These are phyloP conservation scores for Agaricus sinodeliciosus DNA, from an alignment of 768 basidiomycete species.

Conservation along the genomic window DNA sequence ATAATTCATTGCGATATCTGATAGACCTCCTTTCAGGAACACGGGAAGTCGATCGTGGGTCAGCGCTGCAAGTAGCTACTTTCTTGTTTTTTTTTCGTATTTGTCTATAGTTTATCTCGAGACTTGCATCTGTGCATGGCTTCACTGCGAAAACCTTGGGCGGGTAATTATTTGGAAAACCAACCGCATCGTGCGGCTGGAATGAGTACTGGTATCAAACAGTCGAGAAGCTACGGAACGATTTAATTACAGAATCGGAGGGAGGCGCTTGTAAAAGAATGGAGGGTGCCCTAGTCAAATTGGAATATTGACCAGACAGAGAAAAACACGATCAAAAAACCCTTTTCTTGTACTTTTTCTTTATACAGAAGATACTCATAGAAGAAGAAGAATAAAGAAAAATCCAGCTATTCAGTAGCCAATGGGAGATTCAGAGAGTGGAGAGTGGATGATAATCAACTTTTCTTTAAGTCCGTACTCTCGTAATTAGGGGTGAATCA, in stretches of 20 bases:
- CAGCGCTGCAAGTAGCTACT: slow-evolving; percentile 72
- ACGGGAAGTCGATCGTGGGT: slow-evolving; percentile 75
- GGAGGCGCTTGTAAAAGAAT: slow-evolving; percentile 4
- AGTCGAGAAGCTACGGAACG: neutral
- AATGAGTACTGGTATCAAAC: slow-evolving; percentile 8
- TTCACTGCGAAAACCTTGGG: slow-evolving; percentile 1
- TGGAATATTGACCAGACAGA: neutral
- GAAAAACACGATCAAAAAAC: neutral
- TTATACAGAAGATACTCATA: slow-evolving; percentile 4
- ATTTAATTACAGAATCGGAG: slow-evolving; percentile 4
- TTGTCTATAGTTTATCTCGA: no score
- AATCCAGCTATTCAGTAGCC: slow-evolving; percentile 10
- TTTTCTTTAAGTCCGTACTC: neutral
- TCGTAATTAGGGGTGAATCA: slow-evolving; percentile 25
- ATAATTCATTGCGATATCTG: neutral
- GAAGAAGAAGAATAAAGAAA: slow-evolving; percentile 10
- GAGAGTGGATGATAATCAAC: neutral
- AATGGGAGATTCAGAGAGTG: slow-evolving; percentile 1
- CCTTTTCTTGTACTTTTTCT: slow-evolving; percentile 11
- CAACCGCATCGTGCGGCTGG: neutral
- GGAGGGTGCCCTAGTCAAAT: neutral
- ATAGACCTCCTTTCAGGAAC: slow-evolving; percentile 43
- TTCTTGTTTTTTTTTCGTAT: neutral
- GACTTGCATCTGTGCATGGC: no score
- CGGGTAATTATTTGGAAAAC: slow-evolving; percentile 6